phyloP scores from a whole-genome alignment of 352 stramenopile genomes.

The Phytophthora tubulina region DNA sequence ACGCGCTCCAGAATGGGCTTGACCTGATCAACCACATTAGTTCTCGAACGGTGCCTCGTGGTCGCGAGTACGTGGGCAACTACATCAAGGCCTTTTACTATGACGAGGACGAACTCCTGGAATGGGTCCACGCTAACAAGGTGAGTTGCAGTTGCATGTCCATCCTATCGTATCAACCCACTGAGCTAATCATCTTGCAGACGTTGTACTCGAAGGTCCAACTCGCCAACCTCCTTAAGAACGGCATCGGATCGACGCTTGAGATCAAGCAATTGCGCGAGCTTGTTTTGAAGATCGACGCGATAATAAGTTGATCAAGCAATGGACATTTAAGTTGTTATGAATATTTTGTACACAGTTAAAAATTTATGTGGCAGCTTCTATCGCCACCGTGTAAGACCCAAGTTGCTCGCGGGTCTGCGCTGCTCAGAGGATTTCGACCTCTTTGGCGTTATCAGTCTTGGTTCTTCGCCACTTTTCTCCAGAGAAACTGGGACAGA shows the following conservation, averaged over 20 bases:
- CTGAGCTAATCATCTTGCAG: conserved; percentile 34
- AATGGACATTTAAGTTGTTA: conserved; percentile 31
- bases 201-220: conserved; percentile 65
- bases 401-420: conserved; percentile 1
- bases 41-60: conserved; percentile 52
- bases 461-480: conserved; percentile 6
- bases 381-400: conserved; percentile 41
- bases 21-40: conserved; percentile 86
- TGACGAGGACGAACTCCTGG: conserved; percentile 79
- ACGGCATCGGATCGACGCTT: conserved; percentile 67
- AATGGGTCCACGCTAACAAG: conserved; percentile 86
- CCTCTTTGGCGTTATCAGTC: not conserved
- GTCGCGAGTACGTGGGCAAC: conserved; percentile 75
- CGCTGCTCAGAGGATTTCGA: not conserved
- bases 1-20: conserved; percentile 88
- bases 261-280: conserved; percentile 63
- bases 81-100: conserved; percentile 94
- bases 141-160: conserved; percentile 36
- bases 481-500: not conserved
- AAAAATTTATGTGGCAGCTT: conserved; percentile 44
- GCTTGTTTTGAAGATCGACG: conserved; percentile 72
- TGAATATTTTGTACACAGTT: conserved; percentile 53
- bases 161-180: not conserved
- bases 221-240: conserved; percentile 73
- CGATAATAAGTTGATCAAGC: conserved; percentile 50